Percentiles rank a stretch among this genome's conserved stretches.
Conservation (phyloP, 139 green algal genomes). For the Raphidocelis subcapitata region DNA sequence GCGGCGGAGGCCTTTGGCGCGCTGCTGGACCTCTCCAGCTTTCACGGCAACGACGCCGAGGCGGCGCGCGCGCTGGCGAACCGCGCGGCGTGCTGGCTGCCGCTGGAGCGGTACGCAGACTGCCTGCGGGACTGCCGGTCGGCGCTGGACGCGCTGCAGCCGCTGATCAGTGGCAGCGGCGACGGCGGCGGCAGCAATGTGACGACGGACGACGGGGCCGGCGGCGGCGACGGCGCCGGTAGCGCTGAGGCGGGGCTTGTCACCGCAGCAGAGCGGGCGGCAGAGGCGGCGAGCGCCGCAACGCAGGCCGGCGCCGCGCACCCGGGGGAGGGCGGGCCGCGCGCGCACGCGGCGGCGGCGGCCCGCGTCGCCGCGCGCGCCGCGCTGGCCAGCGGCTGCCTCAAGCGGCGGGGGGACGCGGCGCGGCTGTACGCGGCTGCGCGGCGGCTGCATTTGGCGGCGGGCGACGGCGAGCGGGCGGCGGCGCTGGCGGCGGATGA, state of each 20-base stretch:
- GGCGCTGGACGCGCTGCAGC: constrained; percentile 16
- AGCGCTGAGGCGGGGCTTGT: background rate
- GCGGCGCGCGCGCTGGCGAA: constrained; percentile 36
- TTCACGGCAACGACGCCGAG: constrained; percentile 15
- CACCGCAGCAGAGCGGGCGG: background rate
- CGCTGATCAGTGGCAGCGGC: background rate
- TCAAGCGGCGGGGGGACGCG: constrained; percentile 4
- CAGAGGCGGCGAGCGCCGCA: constrained; percentile 10
- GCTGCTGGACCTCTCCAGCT: constrained; percentile 24
- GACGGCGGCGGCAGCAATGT: background rate
- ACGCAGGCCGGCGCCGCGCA: no score
- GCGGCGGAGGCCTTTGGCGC: constrained; percentile 36
- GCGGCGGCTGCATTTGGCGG: background rate
- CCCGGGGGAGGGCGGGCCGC: background rate
- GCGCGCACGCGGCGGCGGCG: background rate
- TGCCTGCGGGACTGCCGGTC: constrained; percentile 23
- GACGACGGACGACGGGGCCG: background rate
- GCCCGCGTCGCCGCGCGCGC: background rate
- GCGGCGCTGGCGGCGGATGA: background rate
- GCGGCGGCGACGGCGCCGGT: background rate
- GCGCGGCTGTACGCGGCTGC: background rate
- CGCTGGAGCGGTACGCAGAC: constrained; percentile 32
- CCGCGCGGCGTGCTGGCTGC: constrained; percentile 39
- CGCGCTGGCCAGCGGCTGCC: constrained; percentile 9
- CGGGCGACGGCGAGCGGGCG: background rate